A percentile compares a stretch with the other conserved stretches of the same genome.
Conservation (phyloP, 2,329 filamentous ascomycete species). For the Fusarium liriodendri region DNA sequence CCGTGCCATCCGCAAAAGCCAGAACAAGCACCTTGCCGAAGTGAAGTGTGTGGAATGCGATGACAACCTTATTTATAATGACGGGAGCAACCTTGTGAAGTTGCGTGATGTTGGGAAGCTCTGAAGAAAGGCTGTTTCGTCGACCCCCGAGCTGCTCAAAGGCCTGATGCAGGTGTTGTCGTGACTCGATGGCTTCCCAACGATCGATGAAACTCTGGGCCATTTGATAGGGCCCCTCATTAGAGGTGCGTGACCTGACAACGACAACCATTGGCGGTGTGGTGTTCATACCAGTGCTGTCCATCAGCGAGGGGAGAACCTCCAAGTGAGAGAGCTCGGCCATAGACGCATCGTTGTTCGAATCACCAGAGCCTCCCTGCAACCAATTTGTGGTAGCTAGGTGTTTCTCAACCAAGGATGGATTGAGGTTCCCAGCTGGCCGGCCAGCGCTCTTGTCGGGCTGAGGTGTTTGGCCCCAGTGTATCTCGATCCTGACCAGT, state of each 20-base stretch:
- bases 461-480: constrained; percentile 71
- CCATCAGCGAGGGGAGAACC: constrained; percentile 74
- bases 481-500: constrained; percentile 77
- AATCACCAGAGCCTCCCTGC: constrained; percentile 57
- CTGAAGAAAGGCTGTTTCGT: constrained; percentile 62
- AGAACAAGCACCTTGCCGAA: constrained; percentile 79
- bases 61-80: constrained; percentile 75
- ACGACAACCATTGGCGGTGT: constrained; percentile 74
- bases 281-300: constrained; percentile 67
- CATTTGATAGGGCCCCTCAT: constrained; percentile 68
- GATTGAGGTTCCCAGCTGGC: constrained; percentile 59
- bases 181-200: constrained; percentile 81
- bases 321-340: constrained; percentile 79
- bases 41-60: constrained; percentile 75
- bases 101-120: constrained; percentile 48
- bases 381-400: constrained; percentile 69
- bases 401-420: constrained; percentile 65
- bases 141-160: constrained; percentile 80
- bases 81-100: constrained; percentile 77
- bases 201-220: constrained; percentile 80
- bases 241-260: constrained; percentile 73
- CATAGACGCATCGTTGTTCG: constrained; percentile 62
- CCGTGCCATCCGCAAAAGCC: constrained; percentile 81
- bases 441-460: constrained; percentile 65
- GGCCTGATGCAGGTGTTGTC: constrained; percentile 76